Base-by-base conservation (phyloP, 139 green algal genomes). In the Haematococcus lacustris region DNA sequence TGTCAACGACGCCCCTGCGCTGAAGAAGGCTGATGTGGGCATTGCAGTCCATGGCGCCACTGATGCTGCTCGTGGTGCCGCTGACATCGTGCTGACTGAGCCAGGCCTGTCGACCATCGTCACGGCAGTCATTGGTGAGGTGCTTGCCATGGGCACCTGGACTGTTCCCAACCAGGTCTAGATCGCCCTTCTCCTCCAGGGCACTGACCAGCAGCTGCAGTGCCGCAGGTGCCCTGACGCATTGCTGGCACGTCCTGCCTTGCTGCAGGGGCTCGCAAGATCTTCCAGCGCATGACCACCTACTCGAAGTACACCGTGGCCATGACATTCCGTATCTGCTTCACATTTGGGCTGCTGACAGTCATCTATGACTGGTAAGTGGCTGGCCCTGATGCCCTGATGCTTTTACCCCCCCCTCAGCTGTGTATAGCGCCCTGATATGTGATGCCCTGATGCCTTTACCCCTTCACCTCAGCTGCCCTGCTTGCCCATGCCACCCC, bases 11-110 rank as follows among this genome's bases (percentile, higher is more conserved):
- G 93, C 93, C 2, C 93, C 93, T 35, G 93, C 93, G 0, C 85
- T 98, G 28, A 98, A 98, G 87, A 94, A 93, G 80, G 93, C 91
- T 25, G 89, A 98, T 73, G 93, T 98, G 6, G 93, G 93, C 68
- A 93, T 98, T 70, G 91, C 91, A n/a, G 90, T 94, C 28, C 78
- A 76, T 0, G 83, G 79, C 33, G 76, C 78, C 71, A 96, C 91
- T 37, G 91, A 96, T 43, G 91, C 91, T 57, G 91, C 91, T 1
- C 85, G 88, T 39, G 87, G 85, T 38, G 91, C 91, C 13, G 88
- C 91, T 47, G 91, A 96, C 79, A 95, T 96, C 39, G 50, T 81
- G 39, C 75, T 86, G 33, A 89, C 80, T 1, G 79, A 84, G 78
- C 70, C 77, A 0, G 84, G 84, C 9, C 78, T 88, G 61, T 82